phyloP scores from a whole-genome alignment of 768 basidiomycete species.

The Chiua virens region DNA sequence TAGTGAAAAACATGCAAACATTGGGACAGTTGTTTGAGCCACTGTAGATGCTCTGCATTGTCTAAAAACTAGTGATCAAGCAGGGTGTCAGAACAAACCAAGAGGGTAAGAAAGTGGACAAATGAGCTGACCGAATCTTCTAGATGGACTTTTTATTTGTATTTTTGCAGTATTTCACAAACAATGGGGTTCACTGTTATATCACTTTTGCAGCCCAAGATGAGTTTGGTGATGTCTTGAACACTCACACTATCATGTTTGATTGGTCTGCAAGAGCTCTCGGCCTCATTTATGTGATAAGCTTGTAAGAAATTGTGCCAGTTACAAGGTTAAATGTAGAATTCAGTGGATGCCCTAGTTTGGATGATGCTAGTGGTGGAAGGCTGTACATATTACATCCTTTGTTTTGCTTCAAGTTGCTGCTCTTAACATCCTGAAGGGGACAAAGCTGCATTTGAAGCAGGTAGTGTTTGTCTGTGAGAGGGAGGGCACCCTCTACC shows the following conservation, averaged over 20 bases:
- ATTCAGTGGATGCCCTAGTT: conserved; percentile 42
- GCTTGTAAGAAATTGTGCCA: conserved; percentile 36
- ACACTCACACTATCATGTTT: conserved; percentile 24
- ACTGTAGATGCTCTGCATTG: conserved; percentile 64
- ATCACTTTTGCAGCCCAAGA: conserved; percentile 62
- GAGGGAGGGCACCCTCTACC: conserved; percentile 33
- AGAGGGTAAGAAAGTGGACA: conserved; percentile 21
- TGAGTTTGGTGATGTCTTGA: conserved; percentile 48
- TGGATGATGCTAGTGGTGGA: conserved; percentile 42
- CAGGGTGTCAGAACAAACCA: background rate
- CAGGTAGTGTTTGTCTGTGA: conserved; percentile 52
- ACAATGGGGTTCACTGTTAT: conserved; percentile 57
- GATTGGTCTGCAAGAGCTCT: conserved; percentile 3
- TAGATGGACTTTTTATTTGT: conserved; percentile 48
- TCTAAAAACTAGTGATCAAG: conserved; percentile 55
- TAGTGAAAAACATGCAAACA: no score
- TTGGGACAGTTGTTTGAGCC: no score
- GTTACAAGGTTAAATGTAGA: conserved; percentile 55
- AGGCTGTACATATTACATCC: conserved; percentile 34
- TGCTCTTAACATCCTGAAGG: conserved; percentile 57
- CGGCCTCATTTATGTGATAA: conserved; percentile 15
- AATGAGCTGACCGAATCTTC: conserved; percentile 71
- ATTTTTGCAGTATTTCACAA: conserved; percentile 45
- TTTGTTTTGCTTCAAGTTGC: conserved; percentile 53
- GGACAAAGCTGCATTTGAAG: conserved; percentile 64